Evolutionary conservation across 257 asterid genomes (phyloP).

Genomic region (Leptodermis oblonga): DNA sequence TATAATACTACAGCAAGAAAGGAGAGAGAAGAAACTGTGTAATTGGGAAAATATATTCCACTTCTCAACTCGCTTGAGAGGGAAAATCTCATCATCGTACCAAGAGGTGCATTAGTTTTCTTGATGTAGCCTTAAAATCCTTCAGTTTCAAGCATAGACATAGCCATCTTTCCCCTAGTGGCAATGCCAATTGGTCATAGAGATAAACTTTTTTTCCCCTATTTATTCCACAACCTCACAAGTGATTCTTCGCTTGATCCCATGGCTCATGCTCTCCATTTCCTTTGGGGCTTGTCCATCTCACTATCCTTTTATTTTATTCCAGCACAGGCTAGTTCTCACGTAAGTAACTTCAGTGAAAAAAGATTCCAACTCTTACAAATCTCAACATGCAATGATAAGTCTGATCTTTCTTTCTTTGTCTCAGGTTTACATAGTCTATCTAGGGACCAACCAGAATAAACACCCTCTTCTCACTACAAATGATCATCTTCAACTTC

Average conservation of each 20-base stretch:
- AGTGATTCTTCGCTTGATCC: constrained; percentile 13
- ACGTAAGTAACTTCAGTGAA: constrained; percentile 26
- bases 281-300: constrained; percentile 45
- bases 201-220: background rate
- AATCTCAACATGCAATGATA: background rate
- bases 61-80: background rate
- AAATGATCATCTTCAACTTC: constrained; percentile 42
- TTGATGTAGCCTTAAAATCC: constrained; percentile 17
- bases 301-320: constrained; percentile 34
- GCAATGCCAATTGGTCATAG: background rate
- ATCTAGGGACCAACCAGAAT: constrained; percentile 38
- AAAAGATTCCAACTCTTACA: background rate
- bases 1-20: constrained; percentile 3
- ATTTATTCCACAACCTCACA: constrained; percentile 11
- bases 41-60: background rate
- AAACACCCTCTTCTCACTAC: constrained; percentile 35
- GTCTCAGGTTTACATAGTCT: constrained; percentile 47
- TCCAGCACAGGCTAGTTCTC: constrained; percentile 35
- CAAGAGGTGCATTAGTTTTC: background rate
- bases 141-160: constrained; percentile 6
- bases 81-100: constrained; percentile 2
- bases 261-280: constrained; percentile 11
- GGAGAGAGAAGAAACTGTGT: background rate
- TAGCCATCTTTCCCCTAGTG: background rate
- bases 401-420: constrained; percentile 12